Percentiles rank a stretch among this genome's conserved stretches.
These are phyloP conservation scores for Hibiscus trionum DNA, from an alignment of 345 rosid species.

Conservation along the genomic window DNA sequence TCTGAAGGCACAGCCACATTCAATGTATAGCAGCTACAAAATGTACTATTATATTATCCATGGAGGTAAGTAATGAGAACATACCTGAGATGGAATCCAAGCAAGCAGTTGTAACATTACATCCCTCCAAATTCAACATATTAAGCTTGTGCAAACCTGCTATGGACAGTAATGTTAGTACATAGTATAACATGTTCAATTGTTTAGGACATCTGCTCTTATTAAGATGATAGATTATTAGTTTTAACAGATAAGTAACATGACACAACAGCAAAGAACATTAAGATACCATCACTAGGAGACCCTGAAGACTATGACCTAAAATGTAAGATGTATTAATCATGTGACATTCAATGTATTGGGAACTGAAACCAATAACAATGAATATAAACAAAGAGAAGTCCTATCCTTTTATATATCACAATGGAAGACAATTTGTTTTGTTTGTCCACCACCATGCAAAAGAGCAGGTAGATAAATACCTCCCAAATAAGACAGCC, in stretches of 20 bases:
- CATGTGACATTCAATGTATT: neutral
- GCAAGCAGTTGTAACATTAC: conserved; percentile 49
- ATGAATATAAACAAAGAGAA: neutral
- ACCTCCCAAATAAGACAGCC: conserved; percentile 36
- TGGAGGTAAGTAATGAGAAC: neutral
- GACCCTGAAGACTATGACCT: neutral
- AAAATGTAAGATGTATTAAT: neutral
- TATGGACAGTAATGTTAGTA: neutral
- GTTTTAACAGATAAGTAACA: neutral
- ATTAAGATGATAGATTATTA: neutral
- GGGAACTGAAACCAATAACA: neutral
- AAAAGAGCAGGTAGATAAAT: neutral
- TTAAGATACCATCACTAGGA: neutral
- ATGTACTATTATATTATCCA: neutral
- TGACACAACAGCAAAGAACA: neutral
- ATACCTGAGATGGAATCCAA: conserved; percentile 50
- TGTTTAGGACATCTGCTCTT: neutral
- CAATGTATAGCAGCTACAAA: neutral
- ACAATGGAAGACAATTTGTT: neutral
- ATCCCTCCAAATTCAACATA: conserved; percentile 50
- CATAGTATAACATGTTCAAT: neutral
- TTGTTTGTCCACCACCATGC: neutral
- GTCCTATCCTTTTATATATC: neutral
- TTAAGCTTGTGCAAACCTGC: conserved; percentile 44
- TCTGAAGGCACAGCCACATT: neutral